Evolutionary conservation across 2,329 filamentous ascomycete species (phyloP).

Genomic region (Fusarium buharicum): DNA sequence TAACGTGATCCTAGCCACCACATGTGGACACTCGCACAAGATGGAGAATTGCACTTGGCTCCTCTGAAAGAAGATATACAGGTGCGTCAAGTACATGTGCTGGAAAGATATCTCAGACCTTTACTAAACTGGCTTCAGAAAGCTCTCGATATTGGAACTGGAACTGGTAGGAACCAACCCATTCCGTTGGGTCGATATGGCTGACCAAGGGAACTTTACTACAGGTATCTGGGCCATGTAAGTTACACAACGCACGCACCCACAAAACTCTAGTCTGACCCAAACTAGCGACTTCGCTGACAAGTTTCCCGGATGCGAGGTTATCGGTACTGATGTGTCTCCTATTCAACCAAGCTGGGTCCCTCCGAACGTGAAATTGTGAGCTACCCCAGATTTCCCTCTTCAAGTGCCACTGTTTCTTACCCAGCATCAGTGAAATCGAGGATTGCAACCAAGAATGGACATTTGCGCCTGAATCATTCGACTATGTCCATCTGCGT

Average conservation of each 20-base stretch:
- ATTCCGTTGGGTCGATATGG: too few species aligned
- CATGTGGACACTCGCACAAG: constrained; percentile 9
- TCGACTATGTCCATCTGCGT: constrained; percentile 36
- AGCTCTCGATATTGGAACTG: constrained; percentile 21
- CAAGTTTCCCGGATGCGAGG: constrained; percentile 28
- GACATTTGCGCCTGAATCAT: constrained; percentile 26
- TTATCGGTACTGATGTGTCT: constrained; percentile 33
- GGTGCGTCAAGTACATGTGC: background rate
- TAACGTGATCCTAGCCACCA: constrained; percentile 3
- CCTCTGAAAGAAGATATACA: constrained; percentile 10
- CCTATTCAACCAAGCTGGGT: constrained; percentile 36
- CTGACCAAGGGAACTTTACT: too few species aligned
- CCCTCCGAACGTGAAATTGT: constrained; percentile 34
- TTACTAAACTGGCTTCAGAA: constrained; percentile 1
- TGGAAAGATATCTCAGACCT: too few species aligned
- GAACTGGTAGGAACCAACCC: constrained; percentile 13
- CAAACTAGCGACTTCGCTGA: constrained; percentile 31
- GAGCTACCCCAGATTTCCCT: background rate
- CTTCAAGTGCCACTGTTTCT: background rate
- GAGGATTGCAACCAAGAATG: constrained; percentile 37
- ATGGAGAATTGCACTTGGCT: constrained; percentile 7
- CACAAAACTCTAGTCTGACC: background rate
- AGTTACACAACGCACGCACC: background rate
- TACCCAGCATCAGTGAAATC: constrained; percentile 15
- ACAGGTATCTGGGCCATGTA: constrained; percentile 24